Evolutionary conservation across 495 filamentous ascomycete species (phyloP).

Genomic region (Apiosordaria backusii): DNA sequence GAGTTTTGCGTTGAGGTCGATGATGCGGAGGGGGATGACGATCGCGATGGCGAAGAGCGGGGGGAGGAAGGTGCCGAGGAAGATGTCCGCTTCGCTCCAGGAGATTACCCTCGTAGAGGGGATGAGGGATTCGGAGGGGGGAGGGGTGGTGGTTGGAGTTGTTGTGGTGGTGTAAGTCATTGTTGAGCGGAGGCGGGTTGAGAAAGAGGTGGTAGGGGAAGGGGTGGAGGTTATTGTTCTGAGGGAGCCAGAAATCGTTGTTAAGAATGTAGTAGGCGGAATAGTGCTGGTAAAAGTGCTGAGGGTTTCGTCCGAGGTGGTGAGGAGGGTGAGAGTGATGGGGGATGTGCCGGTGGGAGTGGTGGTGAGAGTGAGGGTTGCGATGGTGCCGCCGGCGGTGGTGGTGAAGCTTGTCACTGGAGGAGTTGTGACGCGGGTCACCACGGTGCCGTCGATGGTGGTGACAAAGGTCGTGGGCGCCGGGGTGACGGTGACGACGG

Average conservation of each 20-base stretch:
- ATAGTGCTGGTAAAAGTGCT: slow-evolving; percentile 29
- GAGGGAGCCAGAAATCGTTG: slow-evolving; percentile 30
- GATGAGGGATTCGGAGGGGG: not conserved
- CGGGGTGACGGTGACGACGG: slow-evolving; percentile 24
- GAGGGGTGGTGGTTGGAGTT: slow-evolving; percentile 7
- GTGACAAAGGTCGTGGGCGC: slow-evolving; percentile 26
- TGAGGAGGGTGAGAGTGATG: slow-evolving; percentile 30
- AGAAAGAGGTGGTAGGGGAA: slow-evolving; percentile 18
- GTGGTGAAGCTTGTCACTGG: slow-evolving; percentile 31
- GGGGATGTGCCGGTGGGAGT: slow-evolving; percentile 28
- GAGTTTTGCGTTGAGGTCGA: slow-evolving; percentile 39
- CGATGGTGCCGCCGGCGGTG: slow-evolving; percentile 27
- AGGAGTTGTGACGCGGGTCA: slow-evolving; percentile 27
- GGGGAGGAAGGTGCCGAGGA: slow-evolving; percentile 37
- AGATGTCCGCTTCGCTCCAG: slow-evolving; percentile 31
- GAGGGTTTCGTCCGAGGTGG: slow-evolving; percentile 25
- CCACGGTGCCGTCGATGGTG: slow-evolving; percentile 27
- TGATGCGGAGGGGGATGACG: slow-evolving; percentile 33
- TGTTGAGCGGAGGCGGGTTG: slow-evolving; percentile 23
- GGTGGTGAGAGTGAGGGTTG: slow-evolving; percentile 24
- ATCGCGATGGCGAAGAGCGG: slow-evolving; percentile 29
- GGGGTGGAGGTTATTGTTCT: slow-evolving; percentile 33
- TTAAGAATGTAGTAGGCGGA: slow-evolving; percentile 25
- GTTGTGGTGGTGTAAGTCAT: slow-evolving; percentile 26
- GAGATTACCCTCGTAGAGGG: slow-evolving; percentile 20